Conservation (phyloP, 1,139 yeast genomes). For the Candida tetrigidarum region DNA sequence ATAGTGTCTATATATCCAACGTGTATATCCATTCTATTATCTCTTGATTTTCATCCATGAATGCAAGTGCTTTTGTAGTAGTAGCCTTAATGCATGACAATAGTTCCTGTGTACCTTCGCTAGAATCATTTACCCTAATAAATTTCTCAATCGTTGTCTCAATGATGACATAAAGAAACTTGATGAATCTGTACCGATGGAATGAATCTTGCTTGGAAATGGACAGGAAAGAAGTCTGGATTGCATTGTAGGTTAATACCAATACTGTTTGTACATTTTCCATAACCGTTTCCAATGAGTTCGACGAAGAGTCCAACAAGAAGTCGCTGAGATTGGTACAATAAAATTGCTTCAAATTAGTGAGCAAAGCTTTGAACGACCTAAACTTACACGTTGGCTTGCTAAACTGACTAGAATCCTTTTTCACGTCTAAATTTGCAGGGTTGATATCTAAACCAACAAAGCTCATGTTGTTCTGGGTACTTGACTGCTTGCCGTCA, state of each 20-base stretch:
- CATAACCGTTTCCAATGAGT: conserved; percentile 9
- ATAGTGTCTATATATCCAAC: background rate
- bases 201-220: conserved; percentile 13
- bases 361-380: conserved; percentile 18
- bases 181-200: conserved; percentile 9
- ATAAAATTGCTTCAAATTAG: conserved; percentile 21
- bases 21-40: conserved; percentile 5
- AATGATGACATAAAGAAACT: conserved; percentile 11
- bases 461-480: conserved; percentile 22
- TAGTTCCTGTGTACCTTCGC: conserved; percentile 5
- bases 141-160: conserved; percentile 11
- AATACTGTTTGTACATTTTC: conserved; percentile 14
- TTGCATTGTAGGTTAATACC: conserved; percentile 13
- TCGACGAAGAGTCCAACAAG: conserved; percentile 13
- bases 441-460: conserved; percentile 37
- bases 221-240: conserved; percentile 10
- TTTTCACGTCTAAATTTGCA: conserved; percentile 20
- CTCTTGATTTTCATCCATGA: background rate
- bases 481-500: conserved; percentile 10
- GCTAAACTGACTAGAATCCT: conserved; percentile 9
- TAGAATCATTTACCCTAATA: conserved; percentile 9
- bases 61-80: background rate
- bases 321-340: conserved; percentile 14
- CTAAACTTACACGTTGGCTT: conserved; percentile 14
- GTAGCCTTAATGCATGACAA: background rate